Evolutionary conservation across 331 rosid genomes (phyloP), one percentile per base, ranked within the genome.

Genomic region (Erythrophleum ivorense): DNA sequence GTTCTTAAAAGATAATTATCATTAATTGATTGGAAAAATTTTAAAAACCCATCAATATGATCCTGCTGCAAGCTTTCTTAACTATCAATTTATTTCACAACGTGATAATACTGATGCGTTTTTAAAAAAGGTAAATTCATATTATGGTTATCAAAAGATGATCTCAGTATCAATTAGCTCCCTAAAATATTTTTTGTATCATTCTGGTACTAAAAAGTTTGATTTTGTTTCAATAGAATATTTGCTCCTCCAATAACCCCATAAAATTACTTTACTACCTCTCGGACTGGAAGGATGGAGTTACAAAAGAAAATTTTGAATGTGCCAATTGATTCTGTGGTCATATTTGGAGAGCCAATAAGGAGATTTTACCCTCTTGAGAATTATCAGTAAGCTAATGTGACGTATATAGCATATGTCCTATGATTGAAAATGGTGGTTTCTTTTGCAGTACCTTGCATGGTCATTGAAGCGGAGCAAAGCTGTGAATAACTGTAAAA

Each of bases 391-490:
- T 4, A 60, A 64, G 49, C 67, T 12, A 12, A 45, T 21, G 59
- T 15, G 71, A 49, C 45, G 5, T 59, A 60, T 68, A 8, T 68
- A 8, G 14, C 77, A 60, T 48, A 48, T 66, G 33, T 43, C 16
- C 31, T 45, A 9, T 49, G 9, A 74, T 52, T 71, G 36, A 75
- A 7, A 41, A 41, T 31, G 53, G 15, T 45, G 67, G 36, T 55
- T 83, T 70, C 59, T 78, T 72, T 81, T 80, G 71, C 90, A 95
- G 98, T 95, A 91, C 84, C 88, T 95, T 29, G 99, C 97, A 54
- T 93, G 99, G 98, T 95, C 98, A 50, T 40, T 92, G 63, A 93
- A 95, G 91, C 60, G 97, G 73, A 91, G 97, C 90, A 95, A 95
- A 82, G 98, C 97, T 9, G 99, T 95, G 78, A 93, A 95, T 55